A percentile compares a stretch with the other conserved stretches of the same genome.
Evolutionary conservation across 1,284 basidiomycete genomes (phyloP).

Genomic region (Thelephora terrestris): DNA sequence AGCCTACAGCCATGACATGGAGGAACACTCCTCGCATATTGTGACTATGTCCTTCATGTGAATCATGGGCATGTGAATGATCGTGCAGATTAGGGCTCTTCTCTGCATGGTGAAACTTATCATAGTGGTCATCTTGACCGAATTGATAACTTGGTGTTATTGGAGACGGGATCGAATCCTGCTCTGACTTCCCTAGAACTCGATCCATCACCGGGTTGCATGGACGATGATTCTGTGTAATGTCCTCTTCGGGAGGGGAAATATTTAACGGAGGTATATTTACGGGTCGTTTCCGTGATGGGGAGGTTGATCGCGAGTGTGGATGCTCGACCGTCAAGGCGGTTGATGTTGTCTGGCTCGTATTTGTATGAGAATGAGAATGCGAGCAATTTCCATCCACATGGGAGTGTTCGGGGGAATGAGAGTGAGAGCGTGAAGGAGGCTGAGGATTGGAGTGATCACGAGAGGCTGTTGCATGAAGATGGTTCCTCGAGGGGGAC

Average conservation of each 20-base stretch:
- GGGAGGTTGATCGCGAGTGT: constrained; percentile 4
- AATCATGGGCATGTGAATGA: constrained; percentile 40
- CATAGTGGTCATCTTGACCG: constrained; percentile 49
- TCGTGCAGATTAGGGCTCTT: constrained; percentile 45
- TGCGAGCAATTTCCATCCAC: constrained; percentile 11
- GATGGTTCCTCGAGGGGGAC: constrained; percentile 1
- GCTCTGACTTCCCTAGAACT: background rate
- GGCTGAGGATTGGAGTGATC: constrained; percentile 27
- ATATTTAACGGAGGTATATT: background rate
- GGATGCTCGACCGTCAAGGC: constrained; percentile 10
- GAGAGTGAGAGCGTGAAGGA: constrained; percentile 26
- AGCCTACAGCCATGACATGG: constrained; percentile 77
- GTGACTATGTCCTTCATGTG: constrained; percentile 82
- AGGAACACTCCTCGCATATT: constrained; percentile 99
- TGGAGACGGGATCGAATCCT: constrained; percentile 25
- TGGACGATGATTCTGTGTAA: constrained; percentile 23
- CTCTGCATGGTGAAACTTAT: constrained; percentile 39
- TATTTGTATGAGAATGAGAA: constrained; percentile 7
- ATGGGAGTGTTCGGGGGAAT: constrained; percentile 20
- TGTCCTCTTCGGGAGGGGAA: constrained; percentile 16
- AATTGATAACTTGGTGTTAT: constrained; percentile 53
- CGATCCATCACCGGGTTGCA: constrained; percentile 10
- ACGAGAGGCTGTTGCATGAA: constrained; percentile 17
- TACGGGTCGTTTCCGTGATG: background rate
- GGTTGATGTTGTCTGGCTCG: too few species aligned